Evolutionary conservation across 768 basidiomycete genomes (phyloP).

Genomic region (Pisolithus microcarpus): DNA sequence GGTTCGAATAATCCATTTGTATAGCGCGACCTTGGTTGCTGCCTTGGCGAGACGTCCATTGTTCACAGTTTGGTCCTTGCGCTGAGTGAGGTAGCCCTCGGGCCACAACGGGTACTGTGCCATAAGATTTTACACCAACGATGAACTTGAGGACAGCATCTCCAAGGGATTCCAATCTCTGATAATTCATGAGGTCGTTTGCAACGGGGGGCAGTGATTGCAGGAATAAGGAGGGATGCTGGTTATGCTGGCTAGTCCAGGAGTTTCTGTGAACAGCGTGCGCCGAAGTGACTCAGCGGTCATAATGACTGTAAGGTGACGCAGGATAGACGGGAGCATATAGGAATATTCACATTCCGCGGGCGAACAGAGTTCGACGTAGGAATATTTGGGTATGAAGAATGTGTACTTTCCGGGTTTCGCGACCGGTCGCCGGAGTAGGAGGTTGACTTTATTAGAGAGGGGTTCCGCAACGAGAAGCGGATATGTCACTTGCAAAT

Average conservation of each 20-base stretch:
- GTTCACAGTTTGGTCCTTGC: slow-evolving; percentile 69
- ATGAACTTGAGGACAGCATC: slow-evolving; percentile 70
- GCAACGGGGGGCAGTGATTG: slow-evolving; percentile 58
- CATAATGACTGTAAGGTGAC: slow-evolving; percentile 46
- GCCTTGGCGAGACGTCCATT: slow-evolving; percentile 65
- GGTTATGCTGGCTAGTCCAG: slow-evolving; percentile 40
- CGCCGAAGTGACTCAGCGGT: slow-evolving; percentile 45
- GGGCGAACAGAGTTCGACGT: slow-evolving; percentile 45
- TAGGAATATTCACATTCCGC: slow-evolving; percentile 48
- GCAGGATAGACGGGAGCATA: slow-evolving; percentile 61
- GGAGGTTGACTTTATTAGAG: slow-evolving; percentile 53
- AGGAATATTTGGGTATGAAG: slow-evolving; percentile 40
- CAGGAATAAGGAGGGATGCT: slow-evolving; percentile 39
- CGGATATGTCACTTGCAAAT: slow-evolving; percentile 48
- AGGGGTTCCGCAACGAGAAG: slow-evolving; percentile 49
- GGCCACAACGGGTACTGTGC: slow-evolving; percentile 69
- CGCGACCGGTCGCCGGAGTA: slow-evolving; percentile 36
- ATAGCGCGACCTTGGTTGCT: slow-evolving; percentile 43
- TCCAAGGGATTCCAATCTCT: slow-evolving; percentile 69
- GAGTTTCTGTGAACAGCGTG: slow-evolving; percentile 37
- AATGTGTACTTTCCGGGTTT: slow-evolving; percentile 20
- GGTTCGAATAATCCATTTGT: slow-evolving; percentile 63
- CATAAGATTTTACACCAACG: slow-evolving; percentile 50
- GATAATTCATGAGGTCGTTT: slow-evolving; percentile 54
- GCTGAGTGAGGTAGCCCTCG: slow-evolving; percentile 63